Percentiles rank a stretch among this genome's conserved stretches.
Evolutionary conservation across 176 grass and related monocot genomes (phyloP).

Genomic region (Aegilops longissima): DNA sequence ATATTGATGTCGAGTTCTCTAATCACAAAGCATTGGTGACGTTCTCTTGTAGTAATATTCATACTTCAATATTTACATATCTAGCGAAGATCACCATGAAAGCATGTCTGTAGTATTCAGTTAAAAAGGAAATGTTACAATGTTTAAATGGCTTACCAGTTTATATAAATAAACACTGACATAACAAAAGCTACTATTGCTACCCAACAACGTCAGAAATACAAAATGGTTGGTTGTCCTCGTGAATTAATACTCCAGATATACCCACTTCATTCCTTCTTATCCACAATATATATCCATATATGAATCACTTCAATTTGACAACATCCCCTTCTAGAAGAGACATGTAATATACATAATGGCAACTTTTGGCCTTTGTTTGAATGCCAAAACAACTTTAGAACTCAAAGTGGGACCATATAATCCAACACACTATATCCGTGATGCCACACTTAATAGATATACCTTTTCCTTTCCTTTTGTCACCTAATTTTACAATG

Average conservation of each 20-base stretch:
- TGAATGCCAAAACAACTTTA: neutral
- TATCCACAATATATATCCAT: neutral
- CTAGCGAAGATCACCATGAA: no score
- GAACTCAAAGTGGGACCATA: neutral
- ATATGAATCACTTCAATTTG: neutral
- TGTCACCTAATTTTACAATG: neutral
- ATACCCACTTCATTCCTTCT: neutral
- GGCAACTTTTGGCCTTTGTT: neutral
- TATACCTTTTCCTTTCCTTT: neutral
- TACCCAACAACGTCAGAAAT: neutral
- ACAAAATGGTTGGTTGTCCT: neutral
- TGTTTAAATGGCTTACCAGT: neutral
- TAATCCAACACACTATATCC: neutral
- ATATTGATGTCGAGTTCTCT: no score
- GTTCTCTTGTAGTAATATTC: no score
- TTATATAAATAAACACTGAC: neutral
- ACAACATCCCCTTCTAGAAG: neutral
- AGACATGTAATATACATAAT: neutral
- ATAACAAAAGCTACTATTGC: neutral
- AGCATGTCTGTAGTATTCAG: no score
- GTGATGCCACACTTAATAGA: neutral
- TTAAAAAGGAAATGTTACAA: neutral
- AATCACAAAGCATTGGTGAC: no score
- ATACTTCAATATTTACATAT: no score
- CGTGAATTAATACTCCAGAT: neutral